Percentiles rank a stretch among this genome's conserved stretches.
Evolutionary conservation across 2,329 filamentous ascomycete species (phyloP).

Genomic region (Hymenoscyphus infarciens): DNA sequence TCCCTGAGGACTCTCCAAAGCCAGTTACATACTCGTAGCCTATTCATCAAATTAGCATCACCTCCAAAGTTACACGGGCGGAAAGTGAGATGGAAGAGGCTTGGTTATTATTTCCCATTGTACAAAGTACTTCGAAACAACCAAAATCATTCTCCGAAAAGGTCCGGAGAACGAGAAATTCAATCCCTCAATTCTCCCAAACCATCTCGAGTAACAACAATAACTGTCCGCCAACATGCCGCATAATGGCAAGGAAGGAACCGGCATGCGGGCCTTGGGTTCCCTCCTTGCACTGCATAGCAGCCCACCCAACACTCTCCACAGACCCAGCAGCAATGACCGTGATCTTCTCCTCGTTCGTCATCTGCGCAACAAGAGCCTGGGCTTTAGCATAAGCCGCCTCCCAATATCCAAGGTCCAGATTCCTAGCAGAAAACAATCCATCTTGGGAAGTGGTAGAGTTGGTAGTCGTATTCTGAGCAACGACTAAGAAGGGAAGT

Average conservation of each 20-base stretch:
- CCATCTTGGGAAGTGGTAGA: neutral
- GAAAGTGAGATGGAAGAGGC: neutral
- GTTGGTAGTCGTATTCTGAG: neutral
- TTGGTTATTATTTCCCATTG: too few species aligned
- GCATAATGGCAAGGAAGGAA: neutral
- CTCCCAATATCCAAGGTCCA: conserved; percentile 36
- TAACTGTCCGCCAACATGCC: too few species aligned
- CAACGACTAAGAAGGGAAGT: neutral
- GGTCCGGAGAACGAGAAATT: too few species aligned
- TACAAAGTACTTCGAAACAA: too few species aligned
- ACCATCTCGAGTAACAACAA: too few species aligned
- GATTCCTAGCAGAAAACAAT: conserved; percentile 8
- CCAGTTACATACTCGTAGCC: conserved; percentile 22
- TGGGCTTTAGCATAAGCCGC: conserved; percentile 38
- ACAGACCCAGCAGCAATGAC: conserved; percentile 34
- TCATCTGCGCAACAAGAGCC: conserved; percentile 39
- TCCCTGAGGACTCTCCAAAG: conserved; percentile 15
- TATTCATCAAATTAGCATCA: neutral
- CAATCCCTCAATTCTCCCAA: too few species aligned
- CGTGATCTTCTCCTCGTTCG: conserved; percentile 42
- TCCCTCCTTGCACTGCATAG: conserved; percentile 17
- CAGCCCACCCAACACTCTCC: conserved; percentile 20
- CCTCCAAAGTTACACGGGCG: neutral
- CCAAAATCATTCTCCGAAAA: too few species aligned
- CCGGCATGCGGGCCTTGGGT: conserved; percentile 15